Percentiles rank a stretch among this genome's conserved stretches.
Evolutionary conservation across 805 yeast genomes (phyloP).

Genomic region (Starmerella stigmatis): DNA sequence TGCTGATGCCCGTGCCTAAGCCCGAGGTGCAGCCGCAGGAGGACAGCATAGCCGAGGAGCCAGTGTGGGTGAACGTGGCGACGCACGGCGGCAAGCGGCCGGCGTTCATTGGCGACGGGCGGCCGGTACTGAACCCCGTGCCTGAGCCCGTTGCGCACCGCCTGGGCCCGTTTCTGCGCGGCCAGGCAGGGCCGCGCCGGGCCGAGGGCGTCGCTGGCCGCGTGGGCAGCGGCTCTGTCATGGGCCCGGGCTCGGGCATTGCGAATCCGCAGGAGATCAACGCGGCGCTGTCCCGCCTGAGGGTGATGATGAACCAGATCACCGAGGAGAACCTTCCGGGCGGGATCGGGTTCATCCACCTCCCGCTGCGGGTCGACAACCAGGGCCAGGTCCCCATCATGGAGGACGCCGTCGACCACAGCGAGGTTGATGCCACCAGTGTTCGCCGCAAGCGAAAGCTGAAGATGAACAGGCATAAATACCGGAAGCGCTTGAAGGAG

Average conservation of each 20-base stretch:
- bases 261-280: conserved; percentile 4
- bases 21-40: conserved; percentile 8
- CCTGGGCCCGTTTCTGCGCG: conserved; percentile 31
- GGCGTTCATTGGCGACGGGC: conserved; percentile 6
- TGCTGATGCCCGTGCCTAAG: conserved; percentile 34
- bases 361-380: conserved; percentile 7
- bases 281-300: conserved; percentile 4
- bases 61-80: conserved; percentile 24
- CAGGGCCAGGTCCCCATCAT: conserved; percentile 1
- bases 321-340: conserved; percentile 12
- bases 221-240: background rate
- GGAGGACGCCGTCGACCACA: background rate
- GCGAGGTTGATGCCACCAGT: conserved; percentile 29
- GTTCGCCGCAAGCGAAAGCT: conserved; percentile 54
- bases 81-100: conserved; percentile 10
- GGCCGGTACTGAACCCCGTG: conserved; percentile 20
- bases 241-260: background rate
- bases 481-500: conserved; percentile 91
- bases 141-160: conserved; percentile 33
- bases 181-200: conserved; percentile 5
- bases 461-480: conserved; percentile 96
- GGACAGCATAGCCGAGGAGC: conserved; percentile 19
- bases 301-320: conserved; percentile 3
- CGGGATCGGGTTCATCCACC: conserved; percentile 14
- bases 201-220: background rate